Evolutionary conservation across 805 yeast species (phyloP).

Genomic region (Starmerella ratchasimensis): DNA sequence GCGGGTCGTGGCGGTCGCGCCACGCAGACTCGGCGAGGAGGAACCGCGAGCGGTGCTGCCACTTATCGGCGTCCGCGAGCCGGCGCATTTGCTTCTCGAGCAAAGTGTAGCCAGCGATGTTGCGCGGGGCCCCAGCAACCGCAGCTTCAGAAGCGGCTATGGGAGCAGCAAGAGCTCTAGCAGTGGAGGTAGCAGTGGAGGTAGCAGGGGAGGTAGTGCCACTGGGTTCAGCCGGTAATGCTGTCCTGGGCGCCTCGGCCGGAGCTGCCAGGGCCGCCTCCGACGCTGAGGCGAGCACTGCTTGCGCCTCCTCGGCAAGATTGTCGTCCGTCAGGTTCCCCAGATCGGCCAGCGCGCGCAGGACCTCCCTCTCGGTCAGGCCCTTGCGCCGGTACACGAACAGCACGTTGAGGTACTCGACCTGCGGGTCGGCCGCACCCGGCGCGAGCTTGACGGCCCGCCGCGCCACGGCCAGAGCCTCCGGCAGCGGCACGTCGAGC

Average conservation of each 20-base stretch:
- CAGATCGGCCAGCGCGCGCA: not conserved
- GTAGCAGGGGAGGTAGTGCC: not conserved
- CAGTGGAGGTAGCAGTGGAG: too few relatives aligned
- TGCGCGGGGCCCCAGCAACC: not conserved
- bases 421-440: conserved; percentile 3
- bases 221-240: too few relatives aligned
- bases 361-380: not conserved
- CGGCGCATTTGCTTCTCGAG: conserved; percentile 1
- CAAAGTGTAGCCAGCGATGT: not conserved
- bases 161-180: not conserved
- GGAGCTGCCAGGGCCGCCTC: too few relatives aligned
- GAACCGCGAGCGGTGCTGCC: conserved; percentile 82
- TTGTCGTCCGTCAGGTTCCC: not conserved
- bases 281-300: too few relatives aligned
- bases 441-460: conserved; percentile 3
- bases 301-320: not conserved
- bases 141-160: not conserved
- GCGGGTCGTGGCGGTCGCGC: conserved; percentile 39
- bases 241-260: too few relatives aligned
- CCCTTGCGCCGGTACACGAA: conserved; percentile 1
- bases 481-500: not conserved
- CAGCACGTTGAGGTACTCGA: conserved; percentile 1
- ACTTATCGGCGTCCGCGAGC: conserved; percentile 55
- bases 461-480: conserved; percentile 1
- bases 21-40: conserved; percentile 50